Evolutionary conservation across 345 rosid genomes (phyloP), one percentile per base, ranked within the genome.

Genomic region (Sisymbrium irio): DNA sequence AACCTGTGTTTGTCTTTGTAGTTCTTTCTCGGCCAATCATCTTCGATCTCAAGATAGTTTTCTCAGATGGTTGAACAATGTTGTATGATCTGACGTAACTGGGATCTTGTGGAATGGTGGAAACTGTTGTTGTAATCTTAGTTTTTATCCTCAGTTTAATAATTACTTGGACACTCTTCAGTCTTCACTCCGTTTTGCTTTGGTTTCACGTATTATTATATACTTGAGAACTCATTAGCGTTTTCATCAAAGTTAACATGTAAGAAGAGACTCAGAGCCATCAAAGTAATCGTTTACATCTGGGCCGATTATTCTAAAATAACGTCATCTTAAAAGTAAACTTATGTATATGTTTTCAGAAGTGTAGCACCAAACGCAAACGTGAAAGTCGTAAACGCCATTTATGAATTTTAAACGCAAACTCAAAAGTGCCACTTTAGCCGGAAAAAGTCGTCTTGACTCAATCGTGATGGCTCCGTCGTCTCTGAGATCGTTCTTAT

Each of bases 1-100:
- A 15, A 42, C 18, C 11, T 19, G 18, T 19, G 33, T 64, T 65
- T 54, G 2, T 47, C 73, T 61, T 40, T 60, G 46, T 60, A 51
- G 69, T 65, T 62, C 58, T 45, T 13, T 55, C 7, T 62, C 58
- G 63, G 70, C 58, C 61, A 65, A 44, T 62, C 75, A 62, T 42
- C 55, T 45, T 69, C 51, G 51, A 76, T 69, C 75, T 62, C 64
- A 68, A 45, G 50, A 53, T 75, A 62, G 74, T 68, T 36, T 69
- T 39, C 12, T 25, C 40, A 42, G 74, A 69, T 42, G 59, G 51
- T 68, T 69, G 63, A 54, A 76, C 74, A 62, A 35, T 60, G 51
- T 32, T 76, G 79, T 76, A 69, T 62, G 65, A 76, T 69, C 70
- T 69, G 74, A 62, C 65, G 40, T 15, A 54, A 69, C 62, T 55